phyloP scores from a whole-genome alignment of 148 eudicot genomes.

The Bassia scoparia region DNA sequence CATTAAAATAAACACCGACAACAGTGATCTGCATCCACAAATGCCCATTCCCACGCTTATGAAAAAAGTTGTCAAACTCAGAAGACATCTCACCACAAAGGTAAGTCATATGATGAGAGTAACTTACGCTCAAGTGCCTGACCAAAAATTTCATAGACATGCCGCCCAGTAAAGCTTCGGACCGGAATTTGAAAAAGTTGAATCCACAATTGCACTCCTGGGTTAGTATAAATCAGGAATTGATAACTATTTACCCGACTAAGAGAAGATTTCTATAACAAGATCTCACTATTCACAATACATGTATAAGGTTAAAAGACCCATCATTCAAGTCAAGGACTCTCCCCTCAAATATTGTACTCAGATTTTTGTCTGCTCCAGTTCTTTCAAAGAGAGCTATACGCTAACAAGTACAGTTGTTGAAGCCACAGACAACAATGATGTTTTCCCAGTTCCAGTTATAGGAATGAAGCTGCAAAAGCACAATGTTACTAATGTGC shows the following conservation, averaged over 20 bases:
- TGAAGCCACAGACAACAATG: conserved; percentile 91
- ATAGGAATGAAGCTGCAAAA: conserved; percentile 69
- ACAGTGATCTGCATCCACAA: conserved; percentile 76
- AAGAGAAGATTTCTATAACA: not conserved
- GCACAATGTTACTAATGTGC: not conserved
- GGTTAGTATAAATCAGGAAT: not conserved
- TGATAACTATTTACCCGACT: not conserved
- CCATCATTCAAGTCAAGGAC: conserved; percentile 99
- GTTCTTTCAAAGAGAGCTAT: conserved; percentile 86
- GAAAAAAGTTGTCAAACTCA: conserved; percentile 4
- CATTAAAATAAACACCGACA: conserved; percentile 96
- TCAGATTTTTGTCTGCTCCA: conserved; percentile 95
- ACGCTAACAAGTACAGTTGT: conserved; percentile 97
- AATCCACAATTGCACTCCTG: conserved; percentile 94
- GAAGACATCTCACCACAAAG: not conserved
- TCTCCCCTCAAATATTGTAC: conserved; percentile 93
- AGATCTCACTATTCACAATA: no score
- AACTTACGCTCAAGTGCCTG: conserved; percentile 91
- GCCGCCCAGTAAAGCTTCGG: conserved; percentile 55
- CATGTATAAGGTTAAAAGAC: conserved; percentile 33
- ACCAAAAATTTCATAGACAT: conserved; percentile 54
- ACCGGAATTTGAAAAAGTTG: conserved; percentile 70
- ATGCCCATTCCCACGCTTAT: conserved; percentile 84
- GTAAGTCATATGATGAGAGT: conserved; percentile 7
- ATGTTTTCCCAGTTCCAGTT: conserved; percentile 90